These are phyloP conservation scores for Domatiomyces catenatus DNA, from an alignment of 2,329 filamentous ascomycete genomes.

Conservation along the genomic window DNA sequence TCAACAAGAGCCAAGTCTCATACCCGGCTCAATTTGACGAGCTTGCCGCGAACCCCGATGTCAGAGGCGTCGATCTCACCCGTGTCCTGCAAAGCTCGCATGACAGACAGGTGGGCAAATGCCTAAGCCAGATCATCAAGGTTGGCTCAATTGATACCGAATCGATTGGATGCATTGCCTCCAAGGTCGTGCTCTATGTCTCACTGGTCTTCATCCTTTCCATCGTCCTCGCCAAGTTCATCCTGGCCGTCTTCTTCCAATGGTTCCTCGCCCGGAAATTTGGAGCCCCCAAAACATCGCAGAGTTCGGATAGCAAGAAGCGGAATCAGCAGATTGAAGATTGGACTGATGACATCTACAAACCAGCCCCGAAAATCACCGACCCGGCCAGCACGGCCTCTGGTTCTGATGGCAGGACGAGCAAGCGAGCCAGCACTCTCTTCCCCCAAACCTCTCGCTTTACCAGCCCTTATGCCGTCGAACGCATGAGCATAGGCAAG, in stretches of 20 bases:
- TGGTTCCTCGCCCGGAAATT: slow-evolving; percentile 89
- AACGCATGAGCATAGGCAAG: slow-evolving; percentile 40
- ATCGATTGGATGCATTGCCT: slow-evolving; percentile 92
- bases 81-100: slow-evolving; percentile 63
- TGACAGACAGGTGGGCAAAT: slow-evolving; percentile 72
- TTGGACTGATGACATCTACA: slow-evolving; percentile 95
- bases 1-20: slow-evolving; percentile 64
- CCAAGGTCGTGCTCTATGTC: slow-evolving; percentile 89
- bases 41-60: slow-evolving; percentile 52
- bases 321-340: slow-evolving; percentile 90
- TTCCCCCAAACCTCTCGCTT: slow-evolving; percentile 89
- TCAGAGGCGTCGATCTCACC: slow-evolving; percentile 78
- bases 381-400: slow-evolving; percentile 54
- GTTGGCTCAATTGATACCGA: slow-evolving; percentile 93
- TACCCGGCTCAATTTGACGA: slow-evolving; percentile 66
- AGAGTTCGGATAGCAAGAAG: slow-evolving; percentile 65
- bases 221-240: slow-evolving; percentile 72
- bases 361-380: slow-evolving; percentile 65
- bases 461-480: slow-evolving; percentile 71
- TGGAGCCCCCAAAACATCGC: slow-evolving; percentile 69
- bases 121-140: slow-evolving; percentile 84
- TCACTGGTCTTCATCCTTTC: slow-evolving; percentile 82
- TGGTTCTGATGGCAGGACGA: slow-evolving; percentile 50
- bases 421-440: slow-evolving; percentile 70
- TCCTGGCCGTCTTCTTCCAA: slow-evolving; percentile 80